phyloP scores from a whole-genome alignment of 2,329 filamentous ascomycete genomes.

The Nothophoma quercina region DNA sequence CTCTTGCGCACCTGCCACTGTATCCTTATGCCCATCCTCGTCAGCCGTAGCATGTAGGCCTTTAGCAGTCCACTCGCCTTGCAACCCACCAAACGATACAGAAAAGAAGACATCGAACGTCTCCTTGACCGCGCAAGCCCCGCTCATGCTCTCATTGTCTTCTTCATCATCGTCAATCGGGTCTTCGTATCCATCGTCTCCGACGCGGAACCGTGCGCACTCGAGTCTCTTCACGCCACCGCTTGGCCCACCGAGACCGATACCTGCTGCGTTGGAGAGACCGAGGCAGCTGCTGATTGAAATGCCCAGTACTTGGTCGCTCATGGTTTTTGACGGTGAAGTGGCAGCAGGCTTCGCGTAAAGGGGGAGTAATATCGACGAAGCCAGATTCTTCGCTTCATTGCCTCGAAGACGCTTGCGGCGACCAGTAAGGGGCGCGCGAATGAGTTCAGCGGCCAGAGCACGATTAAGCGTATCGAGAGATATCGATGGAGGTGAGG shows the following conservation, averaged over 20 bases:
- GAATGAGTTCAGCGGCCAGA: constrained; percentile 56
- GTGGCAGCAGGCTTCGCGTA: constrained; percentile 38
- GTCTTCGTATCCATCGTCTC: constrained; percentile 51
- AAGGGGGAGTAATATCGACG: constrained; percentile 51
- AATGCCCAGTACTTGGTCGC: constrained; percentile 48
- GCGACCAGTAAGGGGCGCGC: constrained; percentile 53
- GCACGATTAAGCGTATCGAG: constrained; percentile 55
- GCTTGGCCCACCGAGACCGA: constrained; percentile 44
- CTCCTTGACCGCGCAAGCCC: constrained; percentile 40
- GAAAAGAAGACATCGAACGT: constrained; percentile 56
- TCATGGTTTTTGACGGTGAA: constrained; percentile 40
- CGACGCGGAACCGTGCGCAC: constrained; percentile 52
- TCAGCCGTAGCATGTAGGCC: constrained; percentile 39
- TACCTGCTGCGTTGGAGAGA: constrained; percentile 43
- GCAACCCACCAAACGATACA: constrained; percentile 51
- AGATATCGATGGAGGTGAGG: constrained; percentile 27
- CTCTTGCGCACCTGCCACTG: constrained; percentile 18
- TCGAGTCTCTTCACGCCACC: constrained; percentile 50
- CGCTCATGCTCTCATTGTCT: constrained; percentile 27
- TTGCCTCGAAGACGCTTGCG: constrained; percentile 53
- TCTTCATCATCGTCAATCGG: constrained; percentile 52
- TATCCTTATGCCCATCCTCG: constrained; percentile 4
- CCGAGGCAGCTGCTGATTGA: constrained; percentile 55
- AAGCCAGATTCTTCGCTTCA: constrained; percentile 57
- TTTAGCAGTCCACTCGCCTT: constrained; percentile 54